Evolutionary conservation across 371 early-diverging fungal genomes (phyloP).

Genomic region (Syncephalastrum racemosum): DNA sequence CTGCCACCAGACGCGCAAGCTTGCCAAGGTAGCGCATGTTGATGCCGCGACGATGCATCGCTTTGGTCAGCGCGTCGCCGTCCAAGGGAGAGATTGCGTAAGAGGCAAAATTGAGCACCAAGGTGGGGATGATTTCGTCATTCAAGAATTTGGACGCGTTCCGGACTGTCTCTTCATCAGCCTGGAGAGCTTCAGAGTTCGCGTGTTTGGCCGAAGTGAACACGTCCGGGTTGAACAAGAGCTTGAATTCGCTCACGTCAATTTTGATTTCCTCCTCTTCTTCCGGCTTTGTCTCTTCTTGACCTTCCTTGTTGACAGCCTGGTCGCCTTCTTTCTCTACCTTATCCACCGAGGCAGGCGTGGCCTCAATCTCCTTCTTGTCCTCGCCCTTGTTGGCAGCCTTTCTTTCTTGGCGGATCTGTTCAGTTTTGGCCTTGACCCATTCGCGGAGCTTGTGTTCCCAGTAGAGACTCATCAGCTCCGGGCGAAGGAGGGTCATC

Average conservation of each 20-base stretch:
- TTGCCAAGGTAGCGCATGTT: constrained; percentile 95
- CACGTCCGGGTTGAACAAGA: constrained; percentile 81
- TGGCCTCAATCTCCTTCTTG: constrained; percentile 20
- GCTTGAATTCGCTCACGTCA: constrained; percentile 65
- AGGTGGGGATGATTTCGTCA: constrained; percentile 65
- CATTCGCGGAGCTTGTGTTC: constrained; percentile 74
- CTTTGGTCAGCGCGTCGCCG: constrained; percentile 75
- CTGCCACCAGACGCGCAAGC: constrained; percentile 60
- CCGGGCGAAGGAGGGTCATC: constrained; percentile 84
- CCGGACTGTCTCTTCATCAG: constrained; percentile 63
- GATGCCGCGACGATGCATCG: constrained; percentile 92
- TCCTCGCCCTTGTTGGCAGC: constrained; percentile 43
- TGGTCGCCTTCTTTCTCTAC: constrained; percentile 32
- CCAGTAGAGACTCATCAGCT: constrained; percentile 84
- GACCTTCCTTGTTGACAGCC: constrained; percentile 31
- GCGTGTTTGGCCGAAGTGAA: constrained; percentile 57
- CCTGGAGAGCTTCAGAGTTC: constrained; percentile 30
- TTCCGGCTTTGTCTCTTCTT: constrained; percentile 35
- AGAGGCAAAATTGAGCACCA: constrained; percentile 76
- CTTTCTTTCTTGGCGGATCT: constrained; percentile 55
- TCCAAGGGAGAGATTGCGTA: constrained; percentile 80
- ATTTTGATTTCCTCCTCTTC: constrained; percentile 56
- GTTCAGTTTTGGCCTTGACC: constrained; percentile 58
- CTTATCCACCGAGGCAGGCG: constrained; percentile 17
- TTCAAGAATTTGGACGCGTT: constrained; percentile 77